These are phyloP conservation scores for Penicillium sp. DNA, from an alignment of 2,329 filamentous ascomycete genomes.

Conservation along the genomic window DNA sequence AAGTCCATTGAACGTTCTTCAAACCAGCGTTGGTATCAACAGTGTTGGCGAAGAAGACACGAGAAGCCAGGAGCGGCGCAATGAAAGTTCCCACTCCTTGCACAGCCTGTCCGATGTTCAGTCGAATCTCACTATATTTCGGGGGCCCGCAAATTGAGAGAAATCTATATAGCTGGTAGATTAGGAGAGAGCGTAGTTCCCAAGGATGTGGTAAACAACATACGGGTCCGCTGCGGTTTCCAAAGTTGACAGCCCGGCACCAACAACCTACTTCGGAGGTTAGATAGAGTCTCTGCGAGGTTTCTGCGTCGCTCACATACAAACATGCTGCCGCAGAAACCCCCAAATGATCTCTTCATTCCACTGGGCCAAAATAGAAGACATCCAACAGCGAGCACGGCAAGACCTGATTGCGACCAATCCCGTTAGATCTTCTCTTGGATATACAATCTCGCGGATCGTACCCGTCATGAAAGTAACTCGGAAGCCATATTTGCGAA, in stretches of 20 bases:
- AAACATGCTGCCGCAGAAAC: conserved; percentile 60
- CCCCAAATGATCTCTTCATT: conserved; percentile 55
- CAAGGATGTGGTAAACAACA: not conserved
- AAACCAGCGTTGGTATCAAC: conserved; percentile 51
- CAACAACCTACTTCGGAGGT: conserved; percentile 38
- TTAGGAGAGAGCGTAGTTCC: not conserved
- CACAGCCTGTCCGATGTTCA: conserved; percentile 59
- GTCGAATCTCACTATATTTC: conserved; percentile 56
- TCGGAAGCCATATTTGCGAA: conserved; percentile 49
- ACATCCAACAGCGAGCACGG: conserved; percentile 56
- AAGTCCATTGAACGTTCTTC: conserved; percentile 63
- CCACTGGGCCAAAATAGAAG: conserved; percentile 60
- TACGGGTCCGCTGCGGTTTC: conserved; percentile 59
- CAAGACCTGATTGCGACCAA: conserved; percentile 48
- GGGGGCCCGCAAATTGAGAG: conserved; percentile 55
- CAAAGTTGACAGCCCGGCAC: conserved; percentile 53
- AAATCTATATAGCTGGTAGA: conserved; percentile 19
- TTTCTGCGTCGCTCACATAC: conserved; percentile 6
- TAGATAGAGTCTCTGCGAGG: not conserved
- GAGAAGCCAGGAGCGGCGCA: conserved; percentile 58
- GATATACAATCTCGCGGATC: conserved; percentile 22
- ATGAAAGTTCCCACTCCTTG: conserved; percentile 59
- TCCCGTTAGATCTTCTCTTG: not conserved
- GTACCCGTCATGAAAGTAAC: conserved; percentile 23
- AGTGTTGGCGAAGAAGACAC: conserved; percentile 60